Evolutionary conservation across 257 asterid genomes (phyloP), one percentile per base, ranked within the genome.

Genomic region (Salvia splendens): DNA sequence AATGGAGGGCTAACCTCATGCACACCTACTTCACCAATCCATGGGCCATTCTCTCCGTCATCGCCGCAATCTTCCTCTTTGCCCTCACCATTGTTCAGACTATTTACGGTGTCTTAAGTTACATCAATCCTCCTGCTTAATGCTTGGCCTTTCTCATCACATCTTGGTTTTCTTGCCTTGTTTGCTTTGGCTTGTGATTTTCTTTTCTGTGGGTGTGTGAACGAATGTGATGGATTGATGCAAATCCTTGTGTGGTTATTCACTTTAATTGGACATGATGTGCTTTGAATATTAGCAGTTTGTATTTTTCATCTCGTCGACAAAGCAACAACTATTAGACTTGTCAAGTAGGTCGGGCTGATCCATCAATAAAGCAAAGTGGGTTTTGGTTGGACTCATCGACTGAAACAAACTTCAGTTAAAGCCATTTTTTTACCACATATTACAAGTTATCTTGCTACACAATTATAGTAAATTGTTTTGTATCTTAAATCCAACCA

Each of bases 1-100:
- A 24, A 53, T 80, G 82, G 81, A 68, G 92, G 4, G 92, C 88
- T 12, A 75, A 73, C 42, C 84, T 87, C 17, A 67, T 64, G 51
- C 85, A 78, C 35, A 83, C 76, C 0, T 83, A 87, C 79, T 87
- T 87, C 62, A 80, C 76, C 10, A 83, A 61, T 30, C 95, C 95
- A 4, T 87, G 89, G 95, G 85, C 87, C 0, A 41, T 61, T 20
- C 38, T 24, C 30, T 24, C 30, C 0, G 30, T 83, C 17, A 1
- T 75, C 42, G 92, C 89, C 2, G 89, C 87, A 17, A 45, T 79
- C 42, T 16, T 85, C 28, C 92, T 85, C 12, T 87, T 83, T n/a
- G 85, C 75, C 3, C 86, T 87, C 75, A 83, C 89, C 70, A 76
- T 76, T 14, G 10, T 71, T 32, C 86, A 81, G 73, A 79, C 91